Conservation (phyloP, 352 stramenopile genomes). For the Phytophthora uliginosa region DNA sequence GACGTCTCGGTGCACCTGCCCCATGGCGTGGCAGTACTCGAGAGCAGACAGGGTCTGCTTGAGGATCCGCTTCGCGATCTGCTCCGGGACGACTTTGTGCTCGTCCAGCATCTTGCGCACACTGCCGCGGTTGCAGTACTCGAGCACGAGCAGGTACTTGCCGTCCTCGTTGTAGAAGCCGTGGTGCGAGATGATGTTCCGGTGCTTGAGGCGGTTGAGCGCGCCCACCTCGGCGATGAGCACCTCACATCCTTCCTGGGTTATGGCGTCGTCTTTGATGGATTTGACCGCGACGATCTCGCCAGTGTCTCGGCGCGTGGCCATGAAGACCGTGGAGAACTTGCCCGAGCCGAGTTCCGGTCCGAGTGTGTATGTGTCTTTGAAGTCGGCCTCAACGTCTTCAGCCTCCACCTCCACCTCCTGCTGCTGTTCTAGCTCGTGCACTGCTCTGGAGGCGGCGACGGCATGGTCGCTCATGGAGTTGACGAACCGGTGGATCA, state of each 20-base stretch:
- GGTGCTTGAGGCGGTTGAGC: constrained; percentile 79
- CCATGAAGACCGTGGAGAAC: constrained; percentile 72
- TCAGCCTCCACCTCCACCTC: background rate
- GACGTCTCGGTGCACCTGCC: constrained; percentile 92
- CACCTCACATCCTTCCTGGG: constrained; percentile 62
- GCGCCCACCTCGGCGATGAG: constrained; percentile 79
- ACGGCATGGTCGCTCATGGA: constrained; percentile 47
- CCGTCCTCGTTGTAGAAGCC: constrained; percentile 83
- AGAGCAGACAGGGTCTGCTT: constrained; percentile 82
- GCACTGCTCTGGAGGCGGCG: constrained; percentile 17
- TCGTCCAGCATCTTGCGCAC: constrained; percentile 82
- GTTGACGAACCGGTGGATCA: constrained; percentile 46
- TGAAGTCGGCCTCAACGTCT: constrained; percentile 41
- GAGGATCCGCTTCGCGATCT: constrained; percentile 75
- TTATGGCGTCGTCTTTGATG: constrained; percentile 59
- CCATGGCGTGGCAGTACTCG: constrained; percentile 87
- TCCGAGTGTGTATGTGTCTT: constrained; percentile 73
- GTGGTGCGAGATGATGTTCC: constrained; percentile 85
- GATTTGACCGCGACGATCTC: constrained; percentile 72
- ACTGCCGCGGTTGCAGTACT: constrained; percentile 87
- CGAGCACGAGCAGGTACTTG: constrained; percentile 90
- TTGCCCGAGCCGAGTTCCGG: constrained; percentile 62
- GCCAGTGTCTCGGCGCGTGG: constrained; percentile 54
- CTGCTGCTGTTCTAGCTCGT: constrained; percentile 15
- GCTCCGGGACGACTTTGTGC: constrained; percentile 71